A percentile compares a stretch with the other conserved stretches of the same genome.
Evolutionary conservation across 345 rosid species (phyloP).

Genomic region (Eucalyptus pauciflora): DNA sequence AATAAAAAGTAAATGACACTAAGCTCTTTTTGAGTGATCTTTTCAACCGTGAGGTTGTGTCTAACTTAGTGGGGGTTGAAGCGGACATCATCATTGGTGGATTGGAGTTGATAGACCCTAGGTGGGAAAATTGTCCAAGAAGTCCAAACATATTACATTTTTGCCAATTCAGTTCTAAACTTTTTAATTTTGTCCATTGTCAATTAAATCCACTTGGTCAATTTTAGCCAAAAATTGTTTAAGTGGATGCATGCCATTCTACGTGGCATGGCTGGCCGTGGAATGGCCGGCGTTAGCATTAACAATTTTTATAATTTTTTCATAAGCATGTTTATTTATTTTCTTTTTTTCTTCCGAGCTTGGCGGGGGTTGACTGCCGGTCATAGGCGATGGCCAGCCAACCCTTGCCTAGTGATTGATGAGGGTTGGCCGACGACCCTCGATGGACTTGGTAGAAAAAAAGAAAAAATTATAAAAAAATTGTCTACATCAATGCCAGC

Average conservation of each 20-base stretch:
- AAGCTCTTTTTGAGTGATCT: not conserved
- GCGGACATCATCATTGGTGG: not conserved
- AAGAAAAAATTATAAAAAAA: no score
- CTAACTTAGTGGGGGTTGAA: not conserved
- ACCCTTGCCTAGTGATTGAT: not conserved
- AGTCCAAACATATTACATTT: no score
- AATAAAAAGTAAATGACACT: not conserved
- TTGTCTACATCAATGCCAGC: fast-evolving
- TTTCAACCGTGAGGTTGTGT: not conserved
- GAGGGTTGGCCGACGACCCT: not conserved
- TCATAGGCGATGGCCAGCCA: fast-evolving
- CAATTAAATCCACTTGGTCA: no score
- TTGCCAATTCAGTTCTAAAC: fast-evolving
- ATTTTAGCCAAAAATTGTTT: not conserved
- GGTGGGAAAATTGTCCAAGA: not conserved
- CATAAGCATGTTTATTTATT: no score
- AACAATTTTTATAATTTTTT: not conserved
- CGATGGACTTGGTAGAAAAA: no score
- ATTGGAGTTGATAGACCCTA: not conserved
- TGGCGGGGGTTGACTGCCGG: fast-evolving
- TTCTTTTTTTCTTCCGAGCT: no score
- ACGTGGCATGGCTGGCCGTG: no score
- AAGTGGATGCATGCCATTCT: not conserved
- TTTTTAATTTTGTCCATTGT: no score
- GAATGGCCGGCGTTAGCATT: no score